phyloP scores from a whole-genome alignment of 768 basidiomycete species.

The Leccinum fibrillosum region DNA sequence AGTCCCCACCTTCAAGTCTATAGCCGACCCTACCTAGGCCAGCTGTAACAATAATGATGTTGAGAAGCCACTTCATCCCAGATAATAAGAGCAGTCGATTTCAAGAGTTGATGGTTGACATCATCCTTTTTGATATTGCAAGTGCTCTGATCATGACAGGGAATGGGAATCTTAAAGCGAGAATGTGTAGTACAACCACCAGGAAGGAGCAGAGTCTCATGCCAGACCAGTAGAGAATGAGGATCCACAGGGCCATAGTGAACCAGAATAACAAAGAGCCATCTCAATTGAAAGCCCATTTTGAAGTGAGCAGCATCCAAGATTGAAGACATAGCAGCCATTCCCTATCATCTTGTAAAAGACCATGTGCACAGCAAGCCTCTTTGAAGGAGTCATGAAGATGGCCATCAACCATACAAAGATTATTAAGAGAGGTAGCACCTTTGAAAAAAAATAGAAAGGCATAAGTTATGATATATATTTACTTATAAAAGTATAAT shows the following conservation, averaged over 20 bases:
- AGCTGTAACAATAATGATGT: background rate
- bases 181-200: background rate
- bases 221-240: background rate
- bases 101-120: background rate
- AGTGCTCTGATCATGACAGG: background rate
- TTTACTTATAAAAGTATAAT: background rate
- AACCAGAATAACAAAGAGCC: background rate
- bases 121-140: background rate
- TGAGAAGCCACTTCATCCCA: background rate
- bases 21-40: too few relatives aligned
- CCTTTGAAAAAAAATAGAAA: background rate
- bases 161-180: background rate
- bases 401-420: background rate
- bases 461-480: background rate
- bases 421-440: background rate
- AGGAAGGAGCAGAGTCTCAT: background rate
- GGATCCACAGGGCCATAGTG: background rate
- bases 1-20: too few relatives aligned
- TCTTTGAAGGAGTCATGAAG: slow-evolving; percentile 11
- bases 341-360: slow-evolving; percentile 35
- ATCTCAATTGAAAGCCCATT: too few relatives aligned
- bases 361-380: slow-evolving; percentile 36
- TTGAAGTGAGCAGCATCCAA: too few relatives aligned
- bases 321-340: background rate
- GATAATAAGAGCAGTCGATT: background rate